Evolutionary conservation across 2,329 filamentous ascomycete species (phyloP), one percentile per base, ranked within the genome.

Genomic region (Pezicula carpinea): DNA sequence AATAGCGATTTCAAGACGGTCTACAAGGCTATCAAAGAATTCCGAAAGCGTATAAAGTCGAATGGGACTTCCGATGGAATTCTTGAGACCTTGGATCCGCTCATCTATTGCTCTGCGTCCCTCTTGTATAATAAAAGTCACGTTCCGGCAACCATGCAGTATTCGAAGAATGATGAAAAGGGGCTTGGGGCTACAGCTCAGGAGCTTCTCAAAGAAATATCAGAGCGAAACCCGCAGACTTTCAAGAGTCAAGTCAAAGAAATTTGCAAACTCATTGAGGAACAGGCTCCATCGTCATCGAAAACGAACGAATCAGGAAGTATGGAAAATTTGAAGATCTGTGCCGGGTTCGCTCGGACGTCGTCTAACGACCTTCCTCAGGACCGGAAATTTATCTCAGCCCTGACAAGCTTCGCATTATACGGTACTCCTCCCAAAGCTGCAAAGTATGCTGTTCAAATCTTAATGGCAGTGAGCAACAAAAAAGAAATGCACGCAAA

Each of bases 111-210:
- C 36, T 85, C 85, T 46, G 86, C 89, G 29, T 83, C 89, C 48
- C 76, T 99, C 53, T 79, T 96, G 55, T 96, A 95, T 71, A 99
- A 96, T 69, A 84, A 88, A 61, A 97, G 92, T 63, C 91, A 99
- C 63, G 83, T 99, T 15, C 83, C 91, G 3, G 83, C 89, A 0
- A 92, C 97, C 53, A 88, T 97, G 72, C 85, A 90, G 48, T 87
- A 85, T 59, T 90, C 91, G 10, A 85, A 89, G 59, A 91, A 82
- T 8, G 86, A 96, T 61, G 85, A 91, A 60, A 82, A 87, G 41
- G 85, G 83, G 0, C 74, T 96, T 41, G 88, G 86, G 5, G 72
- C 79, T 17, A 82, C 87, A 13, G 92, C 93, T 2, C 90, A 96
- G 60, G 88, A 95, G 61, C 77, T 97, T 44, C 76, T 97, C 40